Conservation (phyloP, 352 stramenopile genomes). For the Pythium apleroticum region DNA sequence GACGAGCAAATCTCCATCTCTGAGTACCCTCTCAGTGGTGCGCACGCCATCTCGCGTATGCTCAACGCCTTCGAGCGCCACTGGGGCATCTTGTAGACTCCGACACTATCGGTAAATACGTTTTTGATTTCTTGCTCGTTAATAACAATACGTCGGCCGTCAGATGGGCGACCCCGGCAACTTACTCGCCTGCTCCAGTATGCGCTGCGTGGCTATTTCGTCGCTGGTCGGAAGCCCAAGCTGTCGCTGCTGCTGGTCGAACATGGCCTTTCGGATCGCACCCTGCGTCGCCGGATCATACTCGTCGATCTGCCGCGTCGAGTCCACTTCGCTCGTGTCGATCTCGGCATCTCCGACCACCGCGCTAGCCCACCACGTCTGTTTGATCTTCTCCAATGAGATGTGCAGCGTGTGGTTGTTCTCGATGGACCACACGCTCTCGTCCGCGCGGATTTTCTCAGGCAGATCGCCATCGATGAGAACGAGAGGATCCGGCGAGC, state of each 20-base stretch:
- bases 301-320: slow-evolving; percentile 95
- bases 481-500: slow-evolving; percentile 3
- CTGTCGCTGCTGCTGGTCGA: slow-evolving; percentile 93
- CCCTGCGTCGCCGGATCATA: slow-evolving; percentile 96
- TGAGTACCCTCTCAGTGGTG: slow-evolving; percentile 97
- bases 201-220: slow-evolving; percentile 90
- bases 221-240: slow-evolving; percentile 91
- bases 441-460: slow-evolving; percentile 95
- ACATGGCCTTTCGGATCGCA: slow-evolving; percentile 99
- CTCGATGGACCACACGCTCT: slow-evolving; percentile 97
- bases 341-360: slow-evolving; percentile 93
- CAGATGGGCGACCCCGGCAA: slow-evolving; percentile 67
- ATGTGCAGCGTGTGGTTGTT: slow-evolving; percentile 69
- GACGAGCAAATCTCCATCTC: slow-evolving; percentile 97
- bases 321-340: slow-evolving; percentile 97
- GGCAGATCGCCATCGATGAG: slow-evolving; percentile 86
- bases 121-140: slow-evolving; percentile 55
- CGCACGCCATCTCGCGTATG: slow-evolving; percentile 95
- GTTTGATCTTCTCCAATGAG: slow-evolving; percentile 95
- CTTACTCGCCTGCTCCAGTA: slow-evolving; percentile 93
- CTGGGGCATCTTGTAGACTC: slow-evolving; percentile 97
- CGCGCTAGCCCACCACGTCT: slow-evolving; percentile 98
- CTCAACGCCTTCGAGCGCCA: slow-evolving; percentile 97
- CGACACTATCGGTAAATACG: slow-evolving; percentile 17
- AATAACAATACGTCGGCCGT: too few relatives aligned